These are phyloP conservation scores for Phytophthora capsici DNA, from an alignment of 352 stramenopile genomes.

Conservation along the genomic window DNA sequence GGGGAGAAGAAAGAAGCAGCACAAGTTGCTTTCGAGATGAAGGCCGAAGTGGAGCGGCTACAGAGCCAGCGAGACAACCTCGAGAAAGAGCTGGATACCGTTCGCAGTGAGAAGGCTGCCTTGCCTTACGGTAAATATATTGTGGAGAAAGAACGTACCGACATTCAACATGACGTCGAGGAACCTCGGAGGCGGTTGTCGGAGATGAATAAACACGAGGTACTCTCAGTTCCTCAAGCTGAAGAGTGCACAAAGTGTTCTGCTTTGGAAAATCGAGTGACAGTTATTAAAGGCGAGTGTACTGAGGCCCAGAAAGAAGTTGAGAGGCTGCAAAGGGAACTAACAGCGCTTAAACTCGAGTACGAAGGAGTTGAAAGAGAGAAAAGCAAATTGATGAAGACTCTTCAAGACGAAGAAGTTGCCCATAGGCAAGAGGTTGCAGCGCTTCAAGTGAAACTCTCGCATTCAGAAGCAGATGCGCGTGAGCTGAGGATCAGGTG, in stretches of 20 bases:
- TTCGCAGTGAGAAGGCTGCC: constrained; percentile 23
- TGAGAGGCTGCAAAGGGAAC: constrained; percentile 20
- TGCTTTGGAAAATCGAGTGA: constrained; percentile 13
- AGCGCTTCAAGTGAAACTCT: constrained; percentile 11
- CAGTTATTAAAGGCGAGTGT: constrained; percentile 18
- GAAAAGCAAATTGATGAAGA: constrained; percentile 11
- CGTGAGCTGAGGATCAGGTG: constrained; percentile 16
- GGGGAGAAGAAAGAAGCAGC: too few species aligned
- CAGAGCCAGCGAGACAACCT: too few species aligned
- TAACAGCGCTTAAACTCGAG: constrained; percentile 12
- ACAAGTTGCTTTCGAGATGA: too few species aligned
- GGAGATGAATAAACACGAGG: constrained; percentile 6
- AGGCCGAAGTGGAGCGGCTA: too few species aligned
- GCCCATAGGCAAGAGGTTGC: constrained; percentile 26
- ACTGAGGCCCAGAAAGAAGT: constrained; percentile 7
- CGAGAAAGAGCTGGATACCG: constrained; percentile 18
- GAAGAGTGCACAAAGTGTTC: constrained; percentile 19
- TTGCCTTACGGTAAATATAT: constrained; percentile 21
- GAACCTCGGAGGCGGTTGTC: constrained; percentile 18
- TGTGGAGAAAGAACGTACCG: constrained; percentile 11
- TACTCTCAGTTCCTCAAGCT: background rate
- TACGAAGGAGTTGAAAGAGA: constrained; percentile 3
- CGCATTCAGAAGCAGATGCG: constrained; percentile 12
- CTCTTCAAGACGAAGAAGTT: constrained; percentile 22
- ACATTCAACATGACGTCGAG: constrained; percentile 6